Conservation (phyloP, 257 asterid genomes). For the Solanum chaucha region DNA sequence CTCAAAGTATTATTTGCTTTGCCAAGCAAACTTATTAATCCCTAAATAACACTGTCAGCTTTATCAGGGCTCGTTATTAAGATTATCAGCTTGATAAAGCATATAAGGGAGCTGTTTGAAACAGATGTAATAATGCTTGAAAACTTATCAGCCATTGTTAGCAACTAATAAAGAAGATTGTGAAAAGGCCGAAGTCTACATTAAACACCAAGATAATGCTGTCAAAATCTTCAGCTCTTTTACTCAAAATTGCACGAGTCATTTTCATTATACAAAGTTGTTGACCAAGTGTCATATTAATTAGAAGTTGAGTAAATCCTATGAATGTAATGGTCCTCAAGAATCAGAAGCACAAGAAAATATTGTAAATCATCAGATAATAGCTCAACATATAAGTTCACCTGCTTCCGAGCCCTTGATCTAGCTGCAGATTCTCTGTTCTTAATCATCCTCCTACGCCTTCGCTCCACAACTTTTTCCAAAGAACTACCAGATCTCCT, state of each 20-base stretch:
- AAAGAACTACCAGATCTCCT: slow-evolving; percentile 23
- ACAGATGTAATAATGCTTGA: not conserved
- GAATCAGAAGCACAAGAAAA: not conserved
- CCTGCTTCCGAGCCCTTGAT: slow-evolving; percentile 74
- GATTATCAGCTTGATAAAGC: not conserved
- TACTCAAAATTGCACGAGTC: not conserved
- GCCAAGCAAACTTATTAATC: not conserved
- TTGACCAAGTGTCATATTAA: not conserved
- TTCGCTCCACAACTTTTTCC: slow-evolving; percentile 44
- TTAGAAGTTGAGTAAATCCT: not conserved
- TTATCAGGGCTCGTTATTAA: not conserved
- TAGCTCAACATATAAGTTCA: slow-evolving; percentile 10
- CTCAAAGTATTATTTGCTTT: not conserved
- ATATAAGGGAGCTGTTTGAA: not conserved
- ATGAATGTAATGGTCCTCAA: not conserved
- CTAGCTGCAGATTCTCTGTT: slow-evolving; percentile 51
- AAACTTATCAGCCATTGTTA: not conserved
- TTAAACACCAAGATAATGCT: not conserved
- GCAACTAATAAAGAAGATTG: not conserved
- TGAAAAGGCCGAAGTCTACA: not conserved
- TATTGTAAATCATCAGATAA: not conserved
- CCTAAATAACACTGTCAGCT: not conserved
- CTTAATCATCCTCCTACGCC: slow-evolving; percentile 46
- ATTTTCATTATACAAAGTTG: not conserved
- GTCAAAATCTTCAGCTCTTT: not conserved